Evolutionary conservation across 75 land plant genomes (phyloP).

Genomic region (Isoetes taiwanensis): DNA sequence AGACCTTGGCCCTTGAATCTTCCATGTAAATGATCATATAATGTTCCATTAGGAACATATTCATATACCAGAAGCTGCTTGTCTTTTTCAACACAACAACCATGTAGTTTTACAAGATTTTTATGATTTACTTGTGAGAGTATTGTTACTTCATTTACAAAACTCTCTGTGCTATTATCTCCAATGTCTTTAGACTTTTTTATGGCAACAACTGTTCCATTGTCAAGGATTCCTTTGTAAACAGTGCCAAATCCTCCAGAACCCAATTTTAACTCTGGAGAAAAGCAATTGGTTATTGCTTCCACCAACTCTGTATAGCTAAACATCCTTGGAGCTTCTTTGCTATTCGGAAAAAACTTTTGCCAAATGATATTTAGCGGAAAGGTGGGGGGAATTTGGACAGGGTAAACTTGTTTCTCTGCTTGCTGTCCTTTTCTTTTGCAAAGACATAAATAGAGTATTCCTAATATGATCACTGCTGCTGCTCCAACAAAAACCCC

Average conservation of each 20-base stretch:
- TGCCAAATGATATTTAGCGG: too few relatives aligned
- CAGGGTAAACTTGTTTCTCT: too few relatives aligned
- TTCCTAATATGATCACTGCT: too few relatives aligned
- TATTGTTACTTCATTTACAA: neutral
- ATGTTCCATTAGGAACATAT: slow-evolving; percentile 2
- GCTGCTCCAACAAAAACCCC: too few relatives aligned
- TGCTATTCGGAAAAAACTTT: too few relatives aligned
- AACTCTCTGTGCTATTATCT: neutral
- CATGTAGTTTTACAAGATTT: neutral
- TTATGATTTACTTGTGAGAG: slow-evolving; percentile 4
- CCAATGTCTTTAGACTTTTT: neutral
- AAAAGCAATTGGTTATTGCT: neutral
- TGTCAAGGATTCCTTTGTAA: neutral
- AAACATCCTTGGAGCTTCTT: too few relatives aligned
- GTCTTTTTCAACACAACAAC: neutral
- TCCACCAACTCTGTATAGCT: too few relatives aligned
- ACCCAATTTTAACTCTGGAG: neutral
- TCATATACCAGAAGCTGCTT: neutral
- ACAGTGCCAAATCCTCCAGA: slow-evolving; percentile 1
- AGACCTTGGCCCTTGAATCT: neutral
- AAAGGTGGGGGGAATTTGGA: too few relatives aligned
- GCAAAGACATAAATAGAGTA: too few relatives aligned
- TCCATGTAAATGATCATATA: neutral
- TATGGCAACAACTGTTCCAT: neutral
- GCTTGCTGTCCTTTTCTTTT: too few relatives aligned